phyloP scores from a whole-genome alignment of 129 eudicot species.

The Helianthus tuberosus region DNA sequence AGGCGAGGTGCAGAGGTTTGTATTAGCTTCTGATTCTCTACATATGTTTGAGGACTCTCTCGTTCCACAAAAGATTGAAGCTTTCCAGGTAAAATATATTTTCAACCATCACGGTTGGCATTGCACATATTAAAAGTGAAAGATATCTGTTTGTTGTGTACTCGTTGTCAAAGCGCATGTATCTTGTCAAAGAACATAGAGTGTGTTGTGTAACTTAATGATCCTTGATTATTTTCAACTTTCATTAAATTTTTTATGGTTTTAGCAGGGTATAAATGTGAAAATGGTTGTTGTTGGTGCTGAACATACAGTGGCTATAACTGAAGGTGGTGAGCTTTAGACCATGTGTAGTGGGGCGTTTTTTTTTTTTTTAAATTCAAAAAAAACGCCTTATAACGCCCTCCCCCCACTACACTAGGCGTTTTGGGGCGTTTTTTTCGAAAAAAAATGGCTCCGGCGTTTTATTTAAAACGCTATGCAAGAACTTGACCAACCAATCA shows the following conservation, averaged over 20 bases:
- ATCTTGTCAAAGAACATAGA: too few species aligned
- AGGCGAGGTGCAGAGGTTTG: conserved; percentile 93
- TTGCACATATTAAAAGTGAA: neutral
- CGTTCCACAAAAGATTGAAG: conserved; percentile 83
- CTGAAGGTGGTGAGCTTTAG: conserved; percentile 89
- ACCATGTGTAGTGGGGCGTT: too few species aligned
- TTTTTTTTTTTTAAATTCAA: too few species aligned
- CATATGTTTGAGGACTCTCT: conserved; percentile 67
- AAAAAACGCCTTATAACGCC: too few species aligned
- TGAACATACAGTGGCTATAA: conserved; percentile 96
- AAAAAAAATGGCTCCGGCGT: too few species aligned
- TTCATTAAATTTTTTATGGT: conserved; percentile 18
- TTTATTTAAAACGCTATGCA: too few species aligned
- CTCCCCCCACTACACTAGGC: too few species aligned
- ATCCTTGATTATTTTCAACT: neutral
- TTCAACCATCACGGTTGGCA: conserved; percentile 5
- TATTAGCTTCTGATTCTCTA: neutral
- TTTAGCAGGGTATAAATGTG: conserved; percentile 70
- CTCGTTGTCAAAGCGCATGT: neutral
- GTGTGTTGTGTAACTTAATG: neutral
- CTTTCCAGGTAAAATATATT: conserved; percentile 63
- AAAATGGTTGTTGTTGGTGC: conserved; percentile 99
- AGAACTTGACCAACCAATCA: too few species aligned
- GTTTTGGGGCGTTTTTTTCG: too few species aligned
- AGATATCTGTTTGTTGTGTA: neutral